Conservation (phyloP, 441 rosid genomes). For the Isatis lusitanica region DNA sequence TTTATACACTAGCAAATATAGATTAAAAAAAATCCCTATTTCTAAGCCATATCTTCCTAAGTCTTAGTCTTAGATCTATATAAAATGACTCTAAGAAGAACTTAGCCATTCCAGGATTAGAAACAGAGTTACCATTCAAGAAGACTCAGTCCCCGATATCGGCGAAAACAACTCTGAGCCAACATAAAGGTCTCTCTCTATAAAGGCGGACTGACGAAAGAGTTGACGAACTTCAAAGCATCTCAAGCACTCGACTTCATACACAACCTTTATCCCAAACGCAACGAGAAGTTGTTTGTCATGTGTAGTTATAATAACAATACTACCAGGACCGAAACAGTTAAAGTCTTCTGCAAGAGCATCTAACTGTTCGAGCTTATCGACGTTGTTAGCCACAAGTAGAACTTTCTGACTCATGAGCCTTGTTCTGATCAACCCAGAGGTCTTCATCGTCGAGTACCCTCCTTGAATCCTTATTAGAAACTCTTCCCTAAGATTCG, state of each 20-base stretch:
- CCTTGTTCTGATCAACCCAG: background rate
- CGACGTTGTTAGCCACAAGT: slow-evolving; percentile 22
- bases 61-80: background rate
- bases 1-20: background rate
- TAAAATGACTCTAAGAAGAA: background rate
- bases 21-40: background rate
- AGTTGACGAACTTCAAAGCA: slow-evolving; percentile 23
- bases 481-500: slow-evolving; percentile 19
- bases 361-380: slow-evolving; percentile 30
- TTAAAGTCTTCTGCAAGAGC: slow-evolving; percentile 29
- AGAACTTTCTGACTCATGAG: slow-evolving; percentile 26
- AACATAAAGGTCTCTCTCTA: slow-evolving; percentile 18
- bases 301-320: slow-evolving; percentile 31
- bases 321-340: slow-evolving; percentile 33
- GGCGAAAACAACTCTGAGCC: background rate
- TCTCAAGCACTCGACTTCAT: slow-evolving; percentile 25
- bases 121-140: slow-evolving; percentile 18
- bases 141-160: background rate
- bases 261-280: slow-evolving; percentile 18
- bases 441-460: background rate
- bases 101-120: background rate
- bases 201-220: slow-evolving; percentile 26
- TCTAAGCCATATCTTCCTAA: background rate
- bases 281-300: slow-evolving; percentile 29
- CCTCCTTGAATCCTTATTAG: background rate